These are phyloP conservation scores for Auriscalpium microsporum DNA, from an alignment of 768 basidiomycete species.

Conservation along the genomic window DNA sequence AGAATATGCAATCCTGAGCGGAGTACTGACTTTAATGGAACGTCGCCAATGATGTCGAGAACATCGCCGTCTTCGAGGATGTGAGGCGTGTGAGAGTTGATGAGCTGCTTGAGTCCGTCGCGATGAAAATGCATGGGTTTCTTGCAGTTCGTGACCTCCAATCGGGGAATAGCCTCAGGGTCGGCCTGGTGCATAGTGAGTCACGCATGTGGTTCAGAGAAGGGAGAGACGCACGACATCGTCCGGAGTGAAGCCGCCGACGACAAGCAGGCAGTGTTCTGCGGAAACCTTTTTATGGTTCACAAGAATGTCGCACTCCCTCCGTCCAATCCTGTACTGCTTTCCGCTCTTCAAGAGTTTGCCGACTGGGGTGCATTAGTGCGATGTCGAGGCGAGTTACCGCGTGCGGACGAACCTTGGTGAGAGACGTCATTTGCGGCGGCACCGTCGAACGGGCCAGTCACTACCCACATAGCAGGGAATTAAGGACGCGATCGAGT, in stretches of 20 bases:
- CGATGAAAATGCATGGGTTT: conserved; percentile 39
- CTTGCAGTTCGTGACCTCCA: conserved; percentile 41
- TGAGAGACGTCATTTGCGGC: conserved; percentile 25
- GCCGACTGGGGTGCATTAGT: conserved; percentile 22
- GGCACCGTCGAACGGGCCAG: conserved; percentile 46
- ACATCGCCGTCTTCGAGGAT: conserved; percentile 48
- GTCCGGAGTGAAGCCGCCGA: conserved; percentile 42
- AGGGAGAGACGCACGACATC: conserved; percentile 41
- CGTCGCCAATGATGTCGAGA: conserved; percentile 35
- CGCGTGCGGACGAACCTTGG: conserved; percentile 29
- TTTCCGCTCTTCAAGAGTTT: conserved; percentile 59
- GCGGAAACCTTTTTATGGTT: conserved; percentile 59
- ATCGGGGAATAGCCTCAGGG: conserved; percentile 37
- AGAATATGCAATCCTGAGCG: conserved; percentile 2
- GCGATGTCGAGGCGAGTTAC: not conserved
- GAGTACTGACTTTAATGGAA: conserved; percentile 38
- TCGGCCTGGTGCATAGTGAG: conserved; percentile 32
- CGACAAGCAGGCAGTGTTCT: conserved; percentile 48
- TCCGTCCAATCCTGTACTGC: conserved; percentile 50
- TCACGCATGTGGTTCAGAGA: not conserved
- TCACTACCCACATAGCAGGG: conserved; percentile 42
- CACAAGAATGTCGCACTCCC: conserved; percentile 38
- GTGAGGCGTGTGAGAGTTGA: conserved; percentile 30
- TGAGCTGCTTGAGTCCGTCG: conserved; percentile 23
- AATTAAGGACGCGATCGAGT: not conserved